Base-by-base conservation (phyloP, 345 rosid genomes). In the Garcia nutans region DNA sequence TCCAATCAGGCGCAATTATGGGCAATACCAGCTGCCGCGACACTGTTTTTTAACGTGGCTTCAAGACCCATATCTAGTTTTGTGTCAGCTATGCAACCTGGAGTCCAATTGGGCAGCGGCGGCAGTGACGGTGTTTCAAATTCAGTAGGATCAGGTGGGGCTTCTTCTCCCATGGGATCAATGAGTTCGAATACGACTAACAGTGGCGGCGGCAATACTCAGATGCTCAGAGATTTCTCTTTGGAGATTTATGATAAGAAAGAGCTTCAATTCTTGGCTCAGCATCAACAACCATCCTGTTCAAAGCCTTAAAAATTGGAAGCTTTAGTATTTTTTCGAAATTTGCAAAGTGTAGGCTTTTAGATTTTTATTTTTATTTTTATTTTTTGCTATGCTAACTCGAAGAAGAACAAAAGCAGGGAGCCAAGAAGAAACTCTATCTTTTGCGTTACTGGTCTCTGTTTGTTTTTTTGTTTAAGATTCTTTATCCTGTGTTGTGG, bases 201-300 rank as follows among this genome's bases (percentile, higher is more conserved):
- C 59, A 49, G 59, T 24, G 37, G 20, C 0, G 65, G 54, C 6
- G 66, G 75, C 16, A 67, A 83, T 24, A 66, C 88, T 1, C 82
- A 81, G 68, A 67, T 79, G 86, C 84, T 86, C 3, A 86, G 86
- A 71, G 94, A 86, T 71, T 88, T 93, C 75, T 84, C 92, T 19
- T 61, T 88, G 87, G 92, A 89, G 87, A 82, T 90, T 78, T 80
- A 79, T 77, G 98, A 90, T 26, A n/a, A n/a, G n/a, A n/a, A n/a
- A n/a, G n/a, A n/a, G n/a, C n/a, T n/a, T n/a, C n/a, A n/a, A n/a
- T n/a, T n/a, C n/a, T n/a, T n/a, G n/a, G n/a, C n/a, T 59, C 73
- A 75, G 58, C 87, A 85, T 59, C 73, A 75, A 61, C 87, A 85
- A 20, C 24, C 83, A 3, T 75, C 84, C 3, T 81, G 84, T 72